Percentiles rank a stretch among this genome's conserved stretches.
phyloP scores from a whole-genome alignment of 73 alveolate species.

The Paramecium sexaurelia region DNA sequence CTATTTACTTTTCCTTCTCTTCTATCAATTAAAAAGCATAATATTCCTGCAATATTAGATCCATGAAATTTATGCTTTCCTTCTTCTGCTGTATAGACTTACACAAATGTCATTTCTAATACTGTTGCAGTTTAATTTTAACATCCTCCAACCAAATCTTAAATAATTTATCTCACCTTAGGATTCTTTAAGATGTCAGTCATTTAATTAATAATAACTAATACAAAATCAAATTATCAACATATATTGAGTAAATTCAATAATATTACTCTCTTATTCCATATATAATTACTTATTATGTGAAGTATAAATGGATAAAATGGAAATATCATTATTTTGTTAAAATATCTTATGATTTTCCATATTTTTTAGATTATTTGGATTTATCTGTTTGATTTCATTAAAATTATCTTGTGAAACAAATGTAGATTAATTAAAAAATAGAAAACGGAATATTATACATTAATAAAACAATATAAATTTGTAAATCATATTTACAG shows the following conservation, averaged over 20 bases:
- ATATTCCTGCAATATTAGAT: constrained; percentile 16
- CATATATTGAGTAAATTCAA: neutral
- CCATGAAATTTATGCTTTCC: constrained; percentile 49
- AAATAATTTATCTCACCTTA: neutral
- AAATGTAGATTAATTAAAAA: too few relatives aligned
- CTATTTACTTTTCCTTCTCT: constrained; percentile 47
- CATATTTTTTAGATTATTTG: too few relatives aligned
- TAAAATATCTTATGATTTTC: too few relatives aligned
- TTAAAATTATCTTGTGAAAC: too few relatives aligned
- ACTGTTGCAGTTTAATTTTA: constrained; percentile 31
- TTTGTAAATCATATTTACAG: too few relatives aligned
- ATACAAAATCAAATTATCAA: neutral
- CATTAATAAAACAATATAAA: too few relatives aligned
- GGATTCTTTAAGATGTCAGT: constrained; percentile 11
- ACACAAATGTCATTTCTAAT: constrained; percentile 22
- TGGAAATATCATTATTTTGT: too few relatives aligned
- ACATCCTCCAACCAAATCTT: constrained; percentile 57
- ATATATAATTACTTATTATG: too few relatives aligned
- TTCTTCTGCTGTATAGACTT: constrained; percentile 40
- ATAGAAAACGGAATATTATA: too few relatives aligned
- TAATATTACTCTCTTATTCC: neutral
- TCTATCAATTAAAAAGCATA: constrained; percentile 23
- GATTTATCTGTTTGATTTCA: too few relatives aligned
- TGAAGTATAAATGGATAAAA: too few relatives aligned
- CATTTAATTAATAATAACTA: constrained; percentile 9